Percentiles rank a stretch among this genome's conserved stretches.
Evolutionary conservation across 2,329 filamentous ascomycete species (phyloP).

Genomic region (Stemphylium vesicarium): DNA sequence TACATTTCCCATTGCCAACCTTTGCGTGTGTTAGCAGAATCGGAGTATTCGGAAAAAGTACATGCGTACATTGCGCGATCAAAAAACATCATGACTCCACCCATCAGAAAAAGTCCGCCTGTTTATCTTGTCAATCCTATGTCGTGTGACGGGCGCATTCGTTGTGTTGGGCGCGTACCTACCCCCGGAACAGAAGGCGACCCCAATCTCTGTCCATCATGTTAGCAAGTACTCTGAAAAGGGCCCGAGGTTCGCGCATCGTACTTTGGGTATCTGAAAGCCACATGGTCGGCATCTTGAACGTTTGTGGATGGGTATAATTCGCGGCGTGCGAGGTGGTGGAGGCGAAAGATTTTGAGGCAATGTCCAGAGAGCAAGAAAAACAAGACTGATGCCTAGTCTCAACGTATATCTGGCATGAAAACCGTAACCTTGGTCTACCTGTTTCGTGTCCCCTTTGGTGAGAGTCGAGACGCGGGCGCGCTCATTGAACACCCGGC

Average conservation of each 20-base stretch:
- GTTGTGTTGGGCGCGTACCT: constrained; percentile 55
- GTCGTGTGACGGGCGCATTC: constrained; percentile 21
- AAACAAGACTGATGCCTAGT: constrained; percentile 4
- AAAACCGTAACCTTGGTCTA: constrained; percentile 14
- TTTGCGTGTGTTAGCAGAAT: constrained; percentile 46
- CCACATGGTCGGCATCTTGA: constrained; percentile 84
- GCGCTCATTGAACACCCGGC: constrained; percentile 14
- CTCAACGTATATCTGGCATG: constrained; percentile 14
- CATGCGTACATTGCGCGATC: constrained; percentile 84
- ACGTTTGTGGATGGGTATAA: not conserved
- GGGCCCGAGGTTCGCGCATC: constrained; percentile 45
- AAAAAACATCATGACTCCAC: constrained; percentile 96
- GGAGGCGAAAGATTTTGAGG: not conserved
- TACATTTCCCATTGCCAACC: constrained; percentile 98
- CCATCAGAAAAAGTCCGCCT: constrained; percentile 95
- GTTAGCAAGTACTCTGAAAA: constrained; percentile 12
- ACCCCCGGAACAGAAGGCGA: constrained; percentile 98
- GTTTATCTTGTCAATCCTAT: constrained; percentile 19
- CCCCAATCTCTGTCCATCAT: constrained; percentile 77
- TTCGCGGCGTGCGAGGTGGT: constrained; percentile 10
- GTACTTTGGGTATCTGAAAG: constrained; percentile 93
- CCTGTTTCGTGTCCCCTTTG: constrained; percentile 43
- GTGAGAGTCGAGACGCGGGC: constrained; percentile 23
- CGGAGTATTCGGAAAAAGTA: not conserved
- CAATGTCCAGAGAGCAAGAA: not conserved